Base-by-base conservation (phyloP, 768 basidiomycete genomes). In the Termitomyces sp. region DNA sequence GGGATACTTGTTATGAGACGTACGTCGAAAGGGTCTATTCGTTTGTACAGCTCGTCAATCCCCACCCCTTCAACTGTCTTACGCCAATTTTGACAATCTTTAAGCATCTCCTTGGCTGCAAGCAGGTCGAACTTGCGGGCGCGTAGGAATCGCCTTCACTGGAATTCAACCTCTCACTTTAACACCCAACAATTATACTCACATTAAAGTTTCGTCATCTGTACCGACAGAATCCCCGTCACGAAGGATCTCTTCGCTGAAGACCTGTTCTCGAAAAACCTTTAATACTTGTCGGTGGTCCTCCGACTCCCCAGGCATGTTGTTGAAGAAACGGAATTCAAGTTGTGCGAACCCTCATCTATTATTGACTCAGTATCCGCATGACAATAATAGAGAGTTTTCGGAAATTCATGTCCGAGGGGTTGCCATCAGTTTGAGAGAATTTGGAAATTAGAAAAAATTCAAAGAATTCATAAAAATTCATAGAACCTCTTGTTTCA, bases 11-110 rank as follows among this genome's bases (percentile, higher is more conserved):
- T 26, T 32, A 34, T 20, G 49, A 33, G 13, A 74, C 87, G 70
- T 63, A 88, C 89, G 67, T 89, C 83, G 58, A 85, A 89, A 3
- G 88, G 86, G 67, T 90, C 88, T 53, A 84, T 83, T 33, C 72
- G 69, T 9, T 73, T 68, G 66, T 86, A 88, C 22, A 90, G 65
- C 57, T 82, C 79, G 64, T 90, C 88, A 46, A 91, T 81, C 16
- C 88, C 88, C 9, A 81, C 70, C 34, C 82, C 86, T 37, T 82
- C 80, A 8, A 85, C 85, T 0, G 81, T 83, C 67, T 76, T 75
- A 18, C 89, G 78, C 89, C 89, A 91, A 13, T 82, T 71, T 61
- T 88, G 85, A 59, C 86, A 87, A 48, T 86, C 82, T 53, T 68
- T 70, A 42, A 90, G 72, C 89, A 89, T 90, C 58, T 72, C 77